These are phyloP conservation scores for Termitomyces sp. DNA, from an alignment of 768 basidiomycete genomes.

Conservation along the genomic window DNA sequence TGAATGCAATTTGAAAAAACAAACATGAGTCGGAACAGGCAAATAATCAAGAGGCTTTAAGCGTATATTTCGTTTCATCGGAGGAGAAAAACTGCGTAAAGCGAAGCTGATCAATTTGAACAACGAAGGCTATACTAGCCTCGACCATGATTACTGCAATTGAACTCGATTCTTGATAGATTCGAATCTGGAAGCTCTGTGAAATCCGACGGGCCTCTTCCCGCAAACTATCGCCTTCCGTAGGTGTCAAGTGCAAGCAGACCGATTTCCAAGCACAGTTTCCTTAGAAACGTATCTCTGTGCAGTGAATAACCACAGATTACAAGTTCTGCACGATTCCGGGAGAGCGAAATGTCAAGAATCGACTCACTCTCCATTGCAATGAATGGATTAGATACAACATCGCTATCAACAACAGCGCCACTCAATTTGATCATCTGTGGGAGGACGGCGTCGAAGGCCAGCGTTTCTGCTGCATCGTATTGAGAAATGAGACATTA, in stretches of 20 bases:
- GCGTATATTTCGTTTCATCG: not conserved
- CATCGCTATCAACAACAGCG: not conserved
- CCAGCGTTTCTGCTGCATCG: not conserved
- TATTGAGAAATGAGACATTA: not conserved
- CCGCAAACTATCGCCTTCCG: not conserved
- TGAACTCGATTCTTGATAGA: not conserved
- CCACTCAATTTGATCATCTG: not conserved
- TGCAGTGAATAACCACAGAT: not conserved
- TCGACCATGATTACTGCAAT: not conserved
- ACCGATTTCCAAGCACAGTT: not conserved
- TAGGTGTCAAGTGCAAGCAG: not conserved
- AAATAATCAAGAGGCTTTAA: not conserved
- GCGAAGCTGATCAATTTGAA: not conserved
- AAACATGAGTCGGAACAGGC: not conserved
- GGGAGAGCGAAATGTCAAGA: not conserved
- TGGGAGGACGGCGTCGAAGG: not conserved
- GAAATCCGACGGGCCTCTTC: not conserved
- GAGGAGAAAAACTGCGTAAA: not conserved
- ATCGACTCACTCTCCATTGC: not conserved
- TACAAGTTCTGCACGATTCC: not conserved
- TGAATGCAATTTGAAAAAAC: not conserved
- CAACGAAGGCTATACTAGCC: not conserved
- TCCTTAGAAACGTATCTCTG: not conserved
- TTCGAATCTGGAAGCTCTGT: not conserved
- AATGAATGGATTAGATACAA: not conserved